Evolutionary conservation across 495 filamentous ascomycete species (phyloP).

Genomic region (Peziza echinospora): DNA sequence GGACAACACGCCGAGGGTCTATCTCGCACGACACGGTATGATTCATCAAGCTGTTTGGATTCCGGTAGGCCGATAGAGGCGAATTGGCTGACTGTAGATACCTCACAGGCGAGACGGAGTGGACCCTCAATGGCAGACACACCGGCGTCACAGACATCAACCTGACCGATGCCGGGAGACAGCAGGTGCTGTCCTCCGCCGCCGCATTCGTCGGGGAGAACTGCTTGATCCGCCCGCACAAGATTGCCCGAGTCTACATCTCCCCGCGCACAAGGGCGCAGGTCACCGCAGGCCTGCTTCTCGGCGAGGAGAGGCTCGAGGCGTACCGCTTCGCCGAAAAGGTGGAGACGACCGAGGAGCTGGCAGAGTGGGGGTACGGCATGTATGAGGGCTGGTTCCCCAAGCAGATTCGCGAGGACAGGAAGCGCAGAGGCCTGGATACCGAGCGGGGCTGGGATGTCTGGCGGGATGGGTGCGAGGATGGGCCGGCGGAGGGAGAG

Average conservation of each 20-base stretch:
- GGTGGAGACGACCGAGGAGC: constrained; percentile 50
- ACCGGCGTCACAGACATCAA: constrained; percentile 73
- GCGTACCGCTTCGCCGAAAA: constrained; percentile 22
- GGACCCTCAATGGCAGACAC: constrained; percentile 84
- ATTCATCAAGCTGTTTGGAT: background rate
- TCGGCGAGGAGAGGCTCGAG: constrained; percentile 22
- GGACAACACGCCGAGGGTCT: constrained; percentile 17
- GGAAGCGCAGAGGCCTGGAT: constrained; percentile 39
- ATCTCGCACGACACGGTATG: constrained; percentile 16
- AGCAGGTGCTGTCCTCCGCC: constrained; percentile 59
- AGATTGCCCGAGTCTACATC: constrained; percentile 68
- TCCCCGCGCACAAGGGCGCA: constrained; percentile 74
- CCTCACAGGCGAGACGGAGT: constrained; percentile 57
- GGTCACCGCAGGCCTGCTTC: constrained; percentile 65
- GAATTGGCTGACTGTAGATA: background rate
- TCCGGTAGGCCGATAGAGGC: too few relatives aligned
- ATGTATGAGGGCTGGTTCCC: constrained; percentile 81
- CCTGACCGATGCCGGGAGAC: constrained; percentile 66
- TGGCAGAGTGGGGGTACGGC: constrained; percentile 92
- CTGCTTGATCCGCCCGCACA: constrained; percentile 62
- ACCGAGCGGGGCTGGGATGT: constrained; percentile 45
- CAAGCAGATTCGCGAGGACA: constrained; percentile 38
- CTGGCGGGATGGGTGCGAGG: constrained; percentile 62
- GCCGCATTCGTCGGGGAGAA: constrained; percentile 65
- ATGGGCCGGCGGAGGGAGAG: constrained; percentile 22